A percentile compares a stretch with the other conserved stretches of the same genome.
Conservation (phyloP, 2,329 filamentous ascomycete species). For the Aspergillus sojae region DNA sequence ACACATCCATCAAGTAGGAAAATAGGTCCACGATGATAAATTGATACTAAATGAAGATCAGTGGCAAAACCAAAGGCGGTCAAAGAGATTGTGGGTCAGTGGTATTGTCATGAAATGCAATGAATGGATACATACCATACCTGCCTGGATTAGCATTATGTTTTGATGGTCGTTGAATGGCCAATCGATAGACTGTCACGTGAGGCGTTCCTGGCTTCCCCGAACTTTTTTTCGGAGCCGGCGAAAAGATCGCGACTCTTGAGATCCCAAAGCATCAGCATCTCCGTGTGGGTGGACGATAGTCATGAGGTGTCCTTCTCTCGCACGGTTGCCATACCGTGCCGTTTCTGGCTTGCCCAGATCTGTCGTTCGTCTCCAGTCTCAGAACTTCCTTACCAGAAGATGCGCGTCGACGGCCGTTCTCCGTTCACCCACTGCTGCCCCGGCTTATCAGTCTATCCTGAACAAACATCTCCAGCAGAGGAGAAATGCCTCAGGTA, state of each 20-base stretch:
- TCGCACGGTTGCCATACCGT: constrained; percentile 43
- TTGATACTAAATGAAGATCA: not conserved
- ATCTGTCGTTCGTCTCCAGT: constrained; percentile 36
- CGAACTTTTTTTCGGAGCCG: constrained; percentile 39
- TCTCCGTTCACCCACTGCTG: constrained; percentile 36
- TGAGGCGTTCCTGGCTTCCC: constrained; percentile 40
- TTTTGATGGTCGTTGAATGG: constrained; percentile 18
- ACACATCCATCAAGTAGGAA: not conserved
- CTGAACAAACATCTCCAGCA: constrained; percentile 47
- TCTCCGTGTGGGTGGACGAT: constrained; percentile 29
- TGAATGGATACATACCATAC: not conserved
- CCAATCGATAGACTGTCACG: constrained; percentile 26
- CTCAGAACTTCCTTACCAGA: constrained; percentile 39
- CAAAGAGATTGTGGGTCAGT: not conserved
- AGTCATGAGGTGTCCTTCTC: constrained; percentile 45
- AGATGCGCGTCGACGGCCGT: constrained; percentile 44
- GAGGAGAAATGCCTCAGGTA: constrained; percentile 45
- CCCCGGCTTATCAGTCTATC: constrained; percentile 38
- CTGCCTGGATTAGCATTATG: not conserved
- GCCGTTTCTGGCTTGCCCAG: constrained; percentile 41
- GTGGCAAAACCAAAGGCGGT: constrained; percentile 18
- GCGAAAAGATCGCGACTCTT: constrained; percentile 28
- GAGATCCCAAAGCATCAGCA: constrained; percentile 25
- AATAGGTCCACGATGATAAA: not conserved
- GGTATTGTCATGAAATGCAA: constrained; percentile 9